A percentile compares a stretch with the other conserved stretches of the same genome.
Evolutionary conservation across 257 asterid genomes (phyloP).

Genomic region (Henckelia pumila): DNA sequence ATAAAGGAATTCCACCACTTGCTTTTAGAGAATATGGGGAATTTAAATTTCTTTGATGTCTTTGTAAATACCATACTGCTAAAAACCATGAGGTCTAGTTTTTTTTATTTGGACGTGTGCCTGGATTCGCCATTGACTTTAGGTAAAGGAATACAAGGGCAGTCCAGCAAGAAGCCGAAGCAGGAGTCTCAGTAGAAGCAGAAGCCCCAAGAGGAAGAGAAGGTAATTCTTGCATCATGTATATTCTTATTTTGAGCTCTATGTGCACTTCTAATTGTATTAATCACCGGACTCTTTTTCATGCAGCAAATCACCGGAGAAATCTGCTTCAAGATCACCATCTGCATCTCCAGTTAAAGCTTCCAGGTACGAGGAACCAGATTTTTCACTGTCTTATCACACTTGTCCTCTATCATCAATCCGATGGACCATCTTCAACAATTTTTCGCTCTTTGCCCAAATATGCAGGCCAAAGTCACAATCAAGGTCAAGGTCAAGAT

Average conservation of each 20-base stretch:
- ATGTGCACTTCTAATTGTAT: conserved; percentile 3
- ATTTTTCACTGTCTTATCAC: not conserved
- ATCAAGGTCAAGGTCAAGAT: conserved; percentile 49
- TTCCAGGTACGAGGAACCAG: conserved; percentile 40
- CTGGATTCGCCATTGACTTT: conserved; percentile 10
- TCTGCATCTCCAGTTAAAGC: conserved; percentile 72
- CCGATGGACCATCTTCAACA: not conserved
- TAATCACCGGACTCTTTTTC: not conserved
- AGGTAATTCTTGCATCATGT: too few species aligned
- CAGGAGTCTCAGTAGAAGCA: conserved; percentile 27
- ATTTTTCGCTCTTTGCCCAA: conserved; percentile 6
- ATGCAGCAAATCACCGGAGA: not conserved
- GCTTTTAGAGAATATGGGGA: too few species aligned
- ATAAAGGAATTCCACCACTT: too few species aligned
- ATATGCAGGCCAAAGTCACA: conserved; percentile 43
- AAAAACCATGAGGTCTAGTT: not conserved
- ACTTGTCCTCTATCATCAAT: not conserved
- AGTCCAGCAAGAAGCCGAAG: conserved; percentile 86
- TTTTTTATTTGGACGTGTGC: not conserved
- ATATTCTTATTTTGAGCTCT: not conserved
- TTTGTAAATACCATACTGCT: conserved; percentile 4
- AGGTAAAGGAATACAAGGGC: conserved; percentile 82
- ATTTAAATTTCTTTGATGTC: not conserved
- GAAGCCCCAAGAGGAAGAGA: conserved; percentile 4
- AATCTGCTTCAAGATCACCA: conserved; percentile 78